Evolutionary conservation across 345 rosid genomes (phyloP).

Genomic region (Citrus glauca): DNA sequence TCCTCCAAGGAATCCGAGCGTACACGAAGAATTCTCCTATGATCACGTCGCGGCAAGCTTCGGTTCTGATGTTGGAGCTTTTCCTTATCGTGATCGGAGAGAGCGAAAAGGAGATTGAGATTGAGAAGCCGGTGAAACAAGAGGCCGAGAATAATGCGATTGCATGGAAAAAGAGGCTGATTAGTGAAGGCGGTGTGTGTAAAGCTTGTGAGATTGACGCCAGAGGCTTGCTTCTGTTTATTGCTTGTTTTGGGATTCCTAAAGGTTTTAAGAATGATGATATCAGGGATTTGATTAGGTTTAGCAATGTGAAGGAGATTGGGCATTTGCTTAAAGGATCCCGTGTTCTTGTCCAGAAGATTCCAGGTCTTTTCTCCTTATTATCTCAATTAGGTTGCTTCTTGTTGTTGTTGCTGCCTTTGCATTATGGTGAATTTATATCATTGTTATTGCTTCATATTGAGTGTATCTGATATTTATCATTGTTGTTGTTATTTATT

Average conservation of each 20-base stretch:
- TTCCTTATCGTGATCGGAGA: conserved; percentile 35
- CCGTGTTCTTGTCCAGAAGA: conserved; percentile 32
- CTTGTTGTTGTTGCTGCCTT: not conserved
- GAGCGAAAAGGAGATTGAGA: conserved; percentile 5
- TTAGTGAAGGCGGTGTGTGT: conserved; percentile 55
- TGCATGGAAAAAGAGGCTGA: conserved; percentile 65
- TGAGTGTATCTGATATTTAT: not conserved
- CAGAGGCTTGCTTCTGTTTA: conserved; percentile 61
- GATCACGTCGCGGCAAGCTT: conserved; percentile 48
- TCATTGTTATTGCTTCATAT: not conserved
- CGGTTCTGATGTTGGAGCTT: conserved; percentile 52
- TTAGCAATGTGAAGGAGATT: conserved; percentile 39
- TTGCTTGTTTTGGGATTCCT: conserved; percentile 71
- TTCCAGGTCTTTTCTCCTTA: conserved; percentile 43
- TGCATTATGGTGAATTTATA: not conserved
- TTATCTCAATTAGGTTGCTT: not conserved
- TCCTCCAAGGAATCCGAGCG: conserved; percentile 54
- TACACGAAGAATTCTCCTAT: conserved; percentile 41
- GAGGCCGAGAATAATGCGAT: conserved; percentile 53
- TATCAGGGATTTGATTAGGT: conserved; percentile 49
- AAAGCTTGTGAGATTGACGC: conserved; percentile 53
- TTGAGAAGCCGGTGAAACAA: conserved; percentile 17
- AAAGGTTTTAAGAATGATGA: conserved; percentile 40
- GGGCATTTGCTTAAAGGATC: conserved; percentile 42
- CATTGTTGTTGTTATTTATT: not conserved